Base-by-base conservation (phyloP, 2,329 filamentous ascomycete species). In the Tolypocladium ovalisporum region DNA sequence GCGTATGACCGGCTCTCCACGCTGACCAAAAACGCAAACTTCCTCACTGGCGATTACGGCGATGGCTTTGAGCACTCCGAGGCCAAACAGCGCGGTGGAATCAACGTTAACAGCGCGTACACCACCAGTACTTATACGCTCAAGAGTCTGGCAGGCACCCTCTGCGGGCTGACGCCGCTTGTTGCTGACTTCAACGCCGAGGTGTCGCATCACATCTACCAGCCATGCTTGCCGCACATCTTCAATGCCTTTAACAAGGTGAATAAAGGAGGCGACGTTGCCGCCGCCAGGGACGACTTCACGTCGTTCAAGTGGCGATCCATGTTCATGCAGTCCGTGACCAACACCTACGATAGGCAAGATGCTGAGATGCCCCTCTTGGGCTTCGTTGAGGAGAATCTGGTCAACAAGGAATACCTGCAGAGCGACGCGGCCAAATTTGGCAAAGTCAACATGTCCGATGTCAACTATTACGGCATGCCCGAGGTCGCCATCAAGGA, bases 111-210 rank as follows among this genome's bases (percentile, higher is more conserved):
- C 24, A 72, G 70, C 29, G 74, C 70, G 5, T 69, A 72, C 52
- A 76, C 75, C 0, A 69, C 73, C 0, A 68, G 69, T 13, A 76
- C 75, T 0, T 76, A 76, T 36, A 77, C 75, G 0, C 65, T 76
- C 51, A 77, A 77, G 62, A 76, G 74, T 57, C 49, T 77, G 35
- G 65, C 68, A 0, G 75, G 70, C 4, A 73, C 73, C 8, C 57
- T 76, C 5, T 77, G 75, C 49, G 75, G 75, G 6, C 62, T 76
- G 17, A 70, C 66, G 0, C 74, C 75, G 0, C 59, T 77, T 12
- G 69, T 75, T 1, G 71, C 68, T 3, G 74, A 77, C 52, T 74
- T 75, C 56, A 76, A 77, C 55, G 64, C 68, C n/a, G 75, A 77
- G 57, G 70, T 70, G 54, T 61, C 67, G 13, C 64, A 74, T 22